Conservation (phyloP, 2,329 filamentous ascomycete genomes). For the Pseudocercospora fijiensis region DNA sequence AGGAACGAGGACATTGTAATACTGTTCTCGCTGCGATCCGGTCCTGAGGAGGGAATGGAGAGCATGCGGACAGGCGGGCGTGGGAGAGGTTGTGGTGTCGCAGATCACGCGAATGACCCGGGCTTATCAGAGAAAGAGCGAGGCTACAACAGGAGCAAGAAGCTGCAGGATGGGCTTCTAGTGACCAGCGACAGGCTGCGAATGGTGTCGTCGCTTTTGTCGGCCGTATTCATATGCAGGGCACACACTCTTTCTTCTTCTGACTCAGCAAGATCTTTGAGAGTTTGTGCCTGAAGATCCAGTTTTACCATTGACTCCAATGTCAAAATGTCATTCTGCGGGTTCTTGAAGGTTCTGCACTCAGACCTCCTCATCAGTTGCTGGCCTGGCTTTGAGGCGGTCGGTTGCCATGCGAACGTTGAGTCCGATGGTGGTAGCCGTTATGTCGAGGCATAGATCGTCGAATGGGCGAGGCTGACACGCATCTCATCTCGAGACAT, state of each 20-base stretch:
- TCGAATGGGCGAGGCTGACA: conserved; percentile 5
- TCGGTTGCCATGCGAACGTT: background rate
- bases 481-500: background rate
- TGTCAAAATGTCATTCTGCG: background rate
- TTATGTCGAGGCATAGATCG: conserved; percentile 2
- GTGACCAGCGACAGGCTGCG: background rate
- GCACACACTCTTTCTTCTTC: background rate
- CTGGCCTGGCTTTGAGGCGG: background rate
- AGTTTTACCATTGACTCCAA: background rate
- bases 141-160: background rate
- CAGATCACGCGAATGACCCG: background rate
- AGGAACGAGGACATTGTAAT: background rate
- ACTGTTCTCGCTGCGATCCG: background rate
- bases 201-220: background rate
- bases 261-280: background rate
- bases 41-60: background rate
- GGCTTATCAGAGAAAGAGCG: background rate
- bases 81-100: background rate
- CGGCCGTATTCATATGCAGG: background rate
- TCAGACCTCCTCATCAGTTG: background rate
- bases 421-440: background rate
- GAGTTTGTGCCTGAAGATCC: background rate
- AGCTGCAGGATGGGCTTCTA: background rate
- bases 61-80: background rate
- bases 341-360: background rate